Evolutionary conservation across 306 rosid species (phyloP).

Genomic region (Leucaena leucocephala): DNA sequence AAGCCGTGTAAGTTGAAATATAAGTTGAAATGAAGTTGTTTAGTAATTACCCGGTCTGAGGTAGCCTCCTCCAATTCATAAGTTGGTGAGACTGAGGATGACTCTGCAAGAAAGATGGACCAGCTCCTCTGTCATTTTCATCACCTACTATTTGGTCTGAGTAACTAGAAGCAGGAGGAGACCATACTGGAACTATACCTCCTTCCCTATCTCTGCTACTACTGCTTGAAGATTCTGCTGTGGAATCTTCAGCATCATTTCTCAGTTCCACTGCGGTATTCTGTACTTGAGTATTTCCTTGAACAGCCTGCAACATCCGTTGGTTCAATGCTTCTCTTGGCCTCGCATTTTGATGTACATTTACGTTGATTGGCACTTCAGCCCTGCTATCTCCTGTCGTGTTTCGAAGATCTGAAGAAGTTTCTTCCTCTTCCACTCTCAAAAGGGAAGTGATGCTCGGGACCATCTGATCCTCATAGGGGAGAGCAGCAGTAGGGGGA

Average conservation of each 20-base stretch:
- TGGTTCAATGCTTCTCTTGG: constrained; percentile 48
- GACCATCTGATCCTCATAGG: constrained; percentile 86
- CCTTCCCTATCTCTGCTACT: constrained; percentile 84
- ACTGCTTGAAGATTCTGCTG: constrained; percentile 73
- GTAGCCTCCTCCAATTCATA: constrained; percentile 73
- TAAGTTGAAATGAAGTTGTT: neutral
- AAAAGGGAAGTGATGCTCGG: constrained; percentile 73
- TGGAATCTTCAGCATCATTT: constrained; percentile 62
- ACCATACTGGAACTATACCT: constrained; percentile 86
- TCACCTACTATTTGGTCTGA: constrained; percentile 79
- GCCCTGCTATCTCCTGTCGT: constrained; percentile 57
- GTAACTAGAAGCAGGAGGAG: constrained; percentile 69
- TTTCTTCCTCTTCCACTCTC: constrained; percentile 76
- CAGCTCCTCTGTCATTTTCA: constrained; percentile 63
- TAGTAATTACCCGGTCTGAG: constrained; percentile 77
- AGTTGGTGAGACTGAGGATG: constrained; percentile 91
- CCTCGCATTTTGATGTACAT: constrained; percentile 40
- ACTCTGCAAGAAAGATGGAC: constrained; percentile 76
- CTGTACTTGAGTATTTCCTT: constrained; percentile 36
- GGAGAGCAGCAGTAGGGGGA: constrained; percentile 46
- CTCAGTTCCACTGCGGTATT: constrained; percentile 41
- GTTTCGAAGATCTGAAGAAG: constrained; percentile 53
- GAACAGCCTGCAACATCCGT: constrained; percentile 43
- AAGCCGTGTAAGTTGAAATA: neutral
- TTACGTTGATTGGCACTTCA: constrained; percentile 68